Evolutionary conservation across 305 asterid species (phyloP).

Genomic region (Fraxinus baroniana): DNA sequence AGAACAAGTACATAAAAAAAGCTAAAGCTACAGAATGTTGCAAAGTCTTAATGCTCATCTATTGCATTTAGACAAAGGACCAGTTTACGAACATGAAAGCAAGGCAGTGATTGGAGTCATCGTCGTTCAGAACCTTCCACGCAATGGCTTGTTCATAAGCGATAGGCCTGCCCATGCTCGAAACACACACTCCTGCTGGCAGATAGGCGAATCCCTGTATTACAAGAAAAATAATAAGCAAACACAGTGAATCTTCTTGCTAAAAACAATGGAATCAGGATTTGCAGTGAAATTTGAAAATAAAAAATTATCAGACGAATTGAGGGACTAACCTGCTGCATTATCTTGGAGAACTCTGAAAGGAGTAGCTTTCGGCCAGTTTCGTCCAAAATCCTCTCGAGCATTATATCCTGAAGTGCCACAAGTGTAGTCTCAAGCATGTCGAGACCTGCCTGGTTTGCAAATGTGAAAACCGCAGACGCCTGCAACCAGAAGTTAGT

Average conservation of each 20-base stretch:
- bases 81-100: conserved; percentile 97
- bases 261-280: not conserved
- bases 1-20: not conserved
- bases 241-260: not conserved
- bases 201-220: conserved; percentile 75
- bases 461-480: conserved; percentile 86
- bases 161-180: conserved; percentile 96
- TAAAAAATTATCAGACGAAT: not conserved
- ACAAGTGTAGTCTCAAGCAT: conserved; percentile 94
- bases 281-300: not conserved
- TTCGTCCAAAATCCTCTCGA: conserved; percentile 85
- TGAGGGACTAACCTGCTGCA: conserved; percentile 69
- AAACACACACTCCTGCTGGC: conserved; percentile 78
- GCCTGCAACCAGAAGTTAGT: conserved; percentile 46
- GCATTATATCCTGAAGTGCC: conserved; percentile 90
- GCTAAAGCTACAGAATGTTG: not conserved
- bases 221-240: not conserved
- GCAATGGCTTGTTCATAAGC: conserved; percentile 85
- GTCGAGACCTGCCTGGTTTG: conserved; percentile 97
- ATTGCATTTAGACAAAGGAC: conserved; percentile 64
- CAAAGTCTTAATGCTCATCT: conserved; percentile 8
- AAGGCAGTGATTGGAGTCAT: conserved; percentile 78
- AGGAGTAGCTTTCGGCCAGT: conserved; percentile 82
- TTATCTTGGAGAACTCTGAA: conserved; percentile 83
- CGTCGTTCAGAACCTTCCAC: conserved; percentile 88